A percentile compares a stretch with the other conserved stretches of the same genome.
Conservation (phyloP, 2,329 filamentous ascomycete genomes). For the Botrytis squamosa region DNA sequence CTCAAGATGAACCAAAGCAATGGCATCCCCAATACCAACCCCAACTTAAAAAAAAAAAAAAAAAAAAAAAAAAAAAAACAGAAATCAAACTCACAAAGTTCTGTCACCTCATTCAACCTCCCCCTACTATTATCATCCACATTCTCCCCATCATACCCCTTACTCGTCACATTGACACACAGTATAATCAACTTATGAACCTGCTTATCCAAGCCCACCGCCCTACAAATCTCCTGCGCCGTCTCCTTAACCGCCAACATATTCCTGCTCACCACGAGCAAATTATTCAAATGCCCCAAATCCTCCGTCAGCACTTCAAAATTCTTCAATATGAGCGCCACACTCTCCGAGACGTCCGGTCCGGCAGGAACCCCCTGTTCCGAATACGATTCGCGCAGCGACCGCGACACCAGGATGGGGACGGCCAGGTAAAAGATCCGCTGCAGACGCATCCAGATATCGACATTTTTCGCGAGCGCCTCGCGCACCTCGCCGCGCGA, state of each 20-base stretch:
- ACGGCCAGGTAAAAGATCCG: constrained; percentile 61
- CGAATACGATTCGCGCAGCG: constrained; percentile 55
- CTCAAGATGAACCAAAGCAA: not conserved
- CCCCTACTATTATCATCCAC: constrained; percentile 55
- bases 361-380: constrained; percentile 54
- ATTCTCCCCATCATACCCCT: constrained; percentile 64
- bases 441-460: constrained; percentile 64
- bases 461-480: constrained; percentile 59
- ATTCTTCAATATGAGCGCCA: constrained; percentile 61
- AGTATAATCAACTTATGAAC: constrained; percentile 65
- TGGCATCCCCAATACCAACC: not conserved
- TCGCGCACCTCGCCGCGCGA: constrained; percentile 60
- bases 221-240: constrained; percentile 63
- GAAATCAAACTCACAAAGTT: constrained; percentile 52
- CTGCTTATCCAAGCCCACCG: constrained; percentile 64
- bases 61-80: not conserved
- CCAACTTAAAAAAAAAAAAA: not conserved
- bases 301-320: constrained; percentile 61
- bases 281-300: constrained; percentile 61
- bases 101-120: constrained; percentile 62
- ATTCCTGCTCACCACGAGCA: constrained; percentile 66
- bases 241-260: constrained; percentile 63
- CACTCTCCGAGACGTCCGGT: constrained; percentile 61
- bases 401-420: constrained; percentile 58
- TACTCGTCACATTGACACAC: constrained; percentile 65